Percentiles rank a stretch among this genome's conserved stretches.
Conservation (phyloP, 2,329 filamentous ascomycete species). For the Colletotrichum spaethianum region DNA sequence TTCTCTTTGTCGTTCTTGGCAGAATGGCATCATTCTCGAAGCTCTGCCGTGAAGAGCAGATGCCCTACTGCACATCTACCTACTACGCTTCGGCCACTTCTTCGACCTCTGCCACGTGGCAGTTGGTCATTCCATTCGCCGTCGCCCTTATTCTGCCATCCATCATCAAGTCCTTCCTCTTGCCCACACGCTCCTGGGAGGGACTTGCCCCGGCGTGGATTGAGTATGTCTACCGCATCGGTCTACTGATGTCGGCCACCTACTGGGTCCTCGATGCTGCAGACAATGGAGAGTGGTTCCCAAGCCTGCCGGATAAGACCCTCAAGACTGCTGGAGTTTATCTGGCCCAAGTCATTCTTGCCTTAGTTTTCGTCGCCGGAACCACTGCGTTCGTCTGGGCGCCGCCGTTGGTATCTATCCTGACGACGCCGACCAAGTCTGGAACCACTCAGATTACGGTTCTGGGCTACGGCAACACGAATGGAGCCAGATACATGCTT, state of each 20-base stretch:
- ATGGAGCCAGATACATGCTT: slow-evolving; percentile 91
- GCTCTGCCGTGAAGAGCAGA: slow-evolving; percentile 97
- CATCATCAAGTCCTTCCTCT: slow-evolving; percentile 84
- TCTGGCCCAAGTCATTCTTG: slow-evolving; percentile 85
- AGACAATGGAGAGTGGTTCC: slow-evolving; percentile 87
- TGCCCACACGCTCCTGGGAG: slow-evolving; percentile 87
- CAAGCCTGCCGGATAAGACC: slow-evolving; percentile 67
- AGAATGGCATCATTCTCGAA: slow-evolving; percentile 89
- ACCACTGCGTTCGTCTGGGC: slow-evolving; percentile 89
- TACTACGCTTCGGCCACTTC: slow-evolving; percentile 95
- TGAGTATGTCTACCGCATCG: slow-evolving; percentile 81
- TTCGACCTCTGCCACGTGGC: slow-evolving; percentile 93
- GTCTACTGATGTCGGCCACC: slow-evolving; percentile 80
- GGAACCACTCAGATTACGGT: slow-evolving; percentile 77
- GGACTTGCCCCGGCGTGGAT: slow-evolving; percentile 90
- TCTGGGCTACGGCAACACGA: slow-evolving; percentile 92
- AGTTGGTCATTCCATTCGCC: slow-evolving; percentile 84
- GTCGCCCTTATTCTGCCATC: slow-evolving; percentile 80
- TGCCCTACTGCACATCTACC: slow-evolving; percentile 95
- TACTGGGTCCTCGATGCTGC: slow-evolving; percentile 95
- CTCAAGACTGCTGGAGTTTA: slow-evolving; percentile 84
- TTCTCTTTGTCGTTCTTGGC: slow-evolving; percentile 84
- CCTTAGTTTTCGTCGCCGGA: slow-evolving; percentile 85
- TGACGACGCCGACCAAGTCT: slow-evolving; percentile 61
- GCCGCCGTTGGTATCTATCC: slow-evolving; percentile 85